Conservation (phyloP, 2,329 filamentous ascomycete genomes). For the Dryadomyces quercus-mongolicae region DNA sequence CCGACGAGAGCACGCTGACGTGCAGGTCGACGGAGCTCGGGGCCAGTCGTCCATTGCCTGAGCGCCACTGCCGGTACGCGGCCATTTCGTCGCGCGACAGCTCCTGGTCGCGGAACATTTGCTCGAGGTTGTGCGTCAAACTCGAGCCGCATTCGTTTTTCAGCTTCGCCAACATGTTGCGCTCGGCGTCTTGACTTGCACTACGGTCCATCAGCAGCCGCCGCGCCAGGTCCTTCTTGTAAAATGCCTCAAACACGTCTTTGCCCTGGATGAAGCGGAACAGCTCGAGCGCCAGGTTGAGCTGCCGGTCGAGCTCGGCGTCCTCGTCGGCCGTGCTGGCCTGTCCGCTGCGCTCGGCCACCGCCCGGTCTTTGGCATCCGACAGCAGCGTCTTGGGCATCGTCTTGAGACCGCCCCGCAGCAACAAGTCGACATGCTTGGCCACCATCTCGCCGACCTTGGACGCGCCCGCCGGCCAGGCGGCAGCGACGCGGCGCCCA, state of each 20-base stretch:
- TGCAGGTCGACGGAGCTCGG: slow-evolving; percentile 56
- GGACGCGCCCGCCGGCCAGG: slow-evolving; percentile 72
- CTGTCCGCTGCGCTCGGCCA: slow-evolving; percentile 49
- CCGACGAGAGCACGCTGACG: slow-evolving; percentile 81
- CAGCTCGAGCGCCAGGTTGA: slow-evolving; percentile 85
- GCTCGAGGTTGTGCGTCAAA: slow-evolving; percentile 94
- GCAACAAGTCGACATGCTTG: slow-evolving; percentile 83
- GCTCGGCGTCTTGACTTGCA: slow-evolving; percentile 87
- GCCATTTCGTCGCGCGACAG: slow-evolving; percentile 84
- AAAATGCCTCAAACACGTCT: slow-evolving; percentile 96
- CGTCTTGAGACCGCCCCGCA: slow-evolving; percentile 78
- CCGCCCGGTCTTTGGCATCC: slow-evolving; percentile 43
- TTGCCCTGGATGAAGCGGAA: slow-evolving; percentile 97
- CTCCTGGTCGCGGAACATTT: slow-evolving; percentile 99
- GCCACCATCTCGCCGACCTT: slow-evolving; percentile 99
- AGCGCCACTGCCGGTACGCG: slow-evolving; percentile 59
- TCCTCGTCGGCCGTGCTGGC: slow-evolving; percentile 74
- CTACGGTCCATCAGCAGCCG: slow-evolving; percentile 84
- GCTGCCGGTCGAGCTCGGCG: slow-evolving; percentile 77
- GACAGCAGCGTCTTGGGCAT: slow-evolving; percentile 58
- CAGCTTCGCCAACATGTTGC: slow-evolving; percentile 85
- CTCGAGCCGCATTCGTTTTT: slow-evolving; percentile 86
- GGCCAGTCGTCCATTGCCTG: slow-evolving; percentile 6
- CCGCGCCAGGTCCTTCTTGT: slow-evolving; percentile 92
- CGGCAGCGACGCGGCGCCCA: slow-evolving; percentile 54